A percentile compares a stretch with the other conserved stretches of the same genome.
These are phyloP conservation scores for Cyberlindnera nakhonratchasimensis DNA, from an alignment of 805 yeast species.

Conservation along the genomic window DNA sequence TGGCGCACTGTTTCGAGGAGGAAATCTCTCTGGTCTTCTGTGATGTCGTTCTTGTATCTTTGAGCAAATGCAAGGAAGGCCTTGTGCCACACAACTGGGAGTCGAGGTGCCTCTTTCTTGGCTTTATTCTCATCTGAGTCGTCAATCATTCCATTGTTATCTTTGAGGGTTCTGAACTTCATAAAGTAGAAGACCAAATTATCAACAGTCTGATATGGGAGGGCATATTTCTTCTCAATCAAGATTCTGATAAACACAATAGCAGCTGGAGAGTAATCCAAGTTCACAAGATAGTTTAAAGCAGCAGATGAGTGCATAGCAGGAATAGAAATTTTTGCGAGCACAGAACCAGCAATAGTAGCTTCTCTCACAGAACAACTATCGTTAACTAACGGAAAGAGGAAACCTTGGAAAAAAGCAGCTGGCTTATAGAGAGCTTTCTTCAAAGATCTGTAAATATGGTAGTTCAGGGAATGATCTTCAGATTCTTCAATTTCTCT, in stretches of 20 bases:
- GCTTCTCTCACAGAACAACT: slow-evolving; percentile 93
- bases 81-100: slow-evolving; percentile 98
- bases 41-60: slow-evolving; percentile 93
- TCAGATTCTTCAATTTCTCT: slow-evolving; percentile 67
- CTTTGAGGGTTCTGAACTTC: slow-evolving; percentile 69
- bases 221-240: slow-evolving; percentile 91
- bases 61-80: slow-evolving; percentile 93
- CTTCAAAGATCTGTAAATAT: slow-evolving; percentile 85
- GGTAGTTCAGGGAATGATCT: slow-evolving; percentile 82
- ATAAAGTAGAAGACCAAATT: slow-evolving; percentile 91
- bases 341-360: slow-evolving; percentile 87
- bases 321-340: slow-evolving; percentile 87
- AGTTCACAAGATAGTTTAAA: slow-evolving; percentile 72
- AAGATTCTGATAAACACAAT: slow-evolving; percentile 87
- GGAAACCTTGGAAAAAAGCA: slow-evolving; percentile 94
- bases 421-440: slow-evolving; percentile 95
- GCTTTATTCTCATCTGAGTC: slow-evolving; percentile 38
- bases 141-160: slow-evolving; percentile 35
- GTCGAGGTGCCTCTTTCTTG: slow-evolving; percentile 40
- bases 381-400: slow-evolving; percentile 86
- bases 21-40: slow-evolving; percentile 98
- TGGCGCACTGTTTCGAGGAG: slow-evolving; percentile 86
- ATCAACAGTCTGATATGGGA: slow-evolving; percentile 95
- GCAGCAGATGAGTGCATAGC: slow-evolving; percentile 97
- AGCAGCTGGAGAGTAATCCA: slow-evolving; percentile 83